These are phyloP conservation scores for Pseudogymnoascus sp. DNA, from an alignment of 2,329 filamentous ascomycete genomes.

Conservation along the genomic window DNA sequence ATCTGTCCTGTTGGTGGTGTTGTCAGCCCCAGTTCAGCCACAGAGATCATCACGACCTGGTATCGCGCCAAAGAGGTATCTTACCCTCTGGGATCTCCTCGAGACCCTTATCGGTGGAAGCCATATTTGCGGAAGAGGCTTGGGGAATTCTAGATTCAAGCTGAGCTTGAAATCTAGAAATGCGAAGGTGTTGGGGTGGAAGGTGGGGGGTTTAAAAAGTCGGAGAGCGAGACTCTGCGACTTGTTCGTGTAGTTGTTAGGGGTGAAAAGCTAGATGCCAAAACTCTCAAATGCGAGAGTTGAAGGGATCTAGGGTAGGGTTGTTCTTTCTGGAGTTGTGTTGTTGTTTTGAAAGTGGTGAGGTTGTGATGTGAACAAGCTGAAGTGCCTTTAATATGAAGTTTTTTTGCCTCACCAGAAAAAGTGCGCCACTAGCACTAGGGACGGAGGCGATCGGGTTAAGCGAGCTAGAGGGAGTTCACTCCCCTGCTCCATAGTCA, in stretches of 20 bases:
- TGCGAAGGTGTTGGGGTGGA: constrained; percentile 28
- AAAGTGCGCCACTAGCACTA: constrained; percentile 11
- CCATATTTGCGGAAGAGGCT: constrained; percentile 75
- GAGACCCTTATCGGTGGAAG: constrained; percentile 87
- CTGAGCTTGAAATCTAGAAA: constrained; percentile 63
- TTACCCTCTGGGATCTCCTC: constrained; percentile 94
- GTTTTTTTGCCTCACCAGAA: constrained; percentile 7
- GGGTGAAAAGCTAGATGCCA: constrained; percentile 40
- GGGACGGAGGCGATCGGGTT: constrained; percentile 11
- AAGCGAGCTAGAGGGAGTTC: constrained; percentile 11
- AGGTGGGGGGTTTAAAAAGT: constrained; percentile 23
- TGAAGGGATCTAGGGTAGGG: constrained; percentile 25
- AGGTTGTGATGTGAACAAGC: constrained; percentile 3
- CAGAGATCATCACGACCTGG: neutral
- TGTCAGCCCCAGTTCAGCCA: constrained; percentile 17
- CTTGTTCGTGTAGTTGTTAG: constrained; percentile 17
- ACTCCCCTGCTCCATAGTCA: neutral
- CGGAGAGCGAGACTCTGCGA: constrained; percentile 30
- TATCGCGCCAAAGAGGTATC: constrained; percentile 33
- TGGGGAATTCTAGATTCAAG: constrained; percentile 63
- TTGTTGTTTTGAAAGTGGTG: constrained; percentile 7
- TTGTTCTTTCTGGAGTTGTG: neutral
- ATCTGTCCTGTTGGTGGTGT: constrained; percentile 66
- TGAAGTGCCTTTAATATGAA: constrained; percentile 7
- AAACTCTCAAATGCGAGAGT: constrained; percentile 38